Evolutionary conservation across 2,329 filamentous ascomycete genomes (phyloP).

Genomic region (Plenodomus tracheiphilus): DNA sequence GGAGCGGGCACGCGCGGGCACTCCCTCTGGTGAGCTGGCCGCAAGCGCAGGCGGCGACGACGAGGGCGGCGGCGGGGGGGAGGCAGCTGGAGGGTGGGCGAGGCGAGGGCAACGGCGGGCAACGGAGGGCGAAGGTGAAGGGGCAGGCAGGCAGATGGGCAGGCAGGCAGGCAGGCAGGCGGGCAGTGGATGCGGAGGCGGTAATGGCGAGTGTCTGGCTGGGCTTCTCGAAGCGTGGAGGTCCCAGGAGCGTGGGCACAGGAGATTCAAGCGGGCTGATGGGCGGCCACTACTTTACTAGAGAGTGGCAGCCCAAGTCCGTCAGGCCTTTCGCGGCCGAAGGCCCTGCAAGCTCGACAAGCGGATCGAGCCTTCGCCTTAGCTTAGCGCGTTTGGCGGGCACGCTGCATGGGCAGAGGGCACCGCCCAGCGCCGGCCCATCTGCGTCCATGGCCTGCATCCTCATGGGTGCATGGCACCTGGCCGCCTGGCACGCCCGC

Average conservation of each 20-base stretch:
- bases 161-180: neutral
- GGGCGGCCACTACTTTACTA: slow-evolving; percentile 37
- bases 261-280: slow-evolving; percentile 37
- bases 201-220: slow-evolving; percentile 22
- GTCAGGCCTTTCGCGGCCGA: slow-evolving; percentile 32
- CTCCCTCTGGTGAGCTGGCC: neutral
- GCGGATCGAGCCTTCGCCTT: slow-evolving; percentile 23
- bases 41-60: neutral
- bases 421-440: slow-evolving; percentile 5
- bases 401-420: slow-evolving; percentile 5
- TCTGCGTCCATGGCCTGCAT: no score
- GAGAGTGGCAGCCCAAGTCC: slow-evolving; percentile 25
- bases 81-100: neutral
- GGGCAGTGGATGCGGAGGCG: slow-evolving; percentile 4
- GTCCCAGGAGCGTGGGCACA: slow-evolving; percentile 39
- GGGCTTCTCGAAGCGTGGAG: slow-evolving; percentile 38
- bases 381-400: slow-evolving; percentile 26
- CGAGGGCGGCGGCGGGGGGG: no score
- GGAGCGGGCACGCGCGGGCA: neutral
- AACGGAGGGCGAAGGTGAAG: neutral
- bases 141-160: neutral
- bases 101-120: no score
- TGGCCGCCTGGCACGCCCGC: neutral
- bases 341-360: slow-evolving; percentile 29
- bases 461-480: no score